Base-by-base conservation (phyloP, 768 basidiomycete genomes). In the Lactarius hengduanensis region DNA sequence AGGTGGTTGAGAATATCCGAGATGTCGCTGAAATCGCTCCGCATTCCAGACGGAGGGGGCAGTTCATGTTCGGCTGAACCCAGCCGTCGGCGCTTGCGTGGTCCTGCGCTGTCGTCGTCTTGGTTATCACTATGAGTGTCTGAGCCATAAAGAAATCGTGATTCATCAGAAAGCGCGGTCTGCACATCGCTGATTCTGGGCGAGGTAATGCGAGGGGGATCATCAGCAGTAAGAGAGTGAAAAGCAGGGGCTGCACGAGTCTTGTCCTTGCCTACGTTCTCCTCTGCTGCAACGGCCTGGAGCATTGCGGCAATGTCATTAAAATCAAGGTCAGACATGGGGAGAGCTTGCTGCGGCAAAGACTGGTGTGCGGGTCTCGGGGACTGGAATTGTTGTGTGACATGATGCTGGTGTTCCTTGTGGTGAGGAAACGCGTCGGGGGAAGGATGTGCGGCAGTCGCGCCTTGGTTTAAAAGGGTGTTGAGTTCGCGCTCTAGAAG, bases 171-270 rank as follows among this genome's bases (percentile, higher is more conserved):
- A 4, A 69, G 71, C 68, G 45, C 55, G 59, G 26, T 57, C 26
- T 54, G 66, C 45, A 62, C 15, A 55, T 63, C 57, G 26, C 54
- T 55, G 54, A 61, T 58, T 58, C 65, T 43, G 61, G 63, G 67
- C 45, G 65, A 64, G 18, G 54, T 41, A 38, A 56, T 61, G 59
- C 58, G 53, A 59, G 67, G 71, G 53, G 76, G 72, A 69, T 84
- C 82, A 56, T 79, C 83, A 43, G 86, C 84, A 20, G 88, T 91
- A 20, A 91, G 83, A 16, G 88, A 90, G 74, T 91, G 90, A 72
- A 92, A 92, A 2, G 90, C 86, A 57, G 91, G 89, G 0, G 90
- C 88, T 2, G 84, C 84, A 68, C 89, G 86, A 43, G 91, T 91
- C 58, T 78, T 77, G 65, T 74, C 75, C 65, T 81, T 81, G 68